Conservation (phyloP, 1,284 basidiomycete species). For the Amylostereum areolatum region DNA sequence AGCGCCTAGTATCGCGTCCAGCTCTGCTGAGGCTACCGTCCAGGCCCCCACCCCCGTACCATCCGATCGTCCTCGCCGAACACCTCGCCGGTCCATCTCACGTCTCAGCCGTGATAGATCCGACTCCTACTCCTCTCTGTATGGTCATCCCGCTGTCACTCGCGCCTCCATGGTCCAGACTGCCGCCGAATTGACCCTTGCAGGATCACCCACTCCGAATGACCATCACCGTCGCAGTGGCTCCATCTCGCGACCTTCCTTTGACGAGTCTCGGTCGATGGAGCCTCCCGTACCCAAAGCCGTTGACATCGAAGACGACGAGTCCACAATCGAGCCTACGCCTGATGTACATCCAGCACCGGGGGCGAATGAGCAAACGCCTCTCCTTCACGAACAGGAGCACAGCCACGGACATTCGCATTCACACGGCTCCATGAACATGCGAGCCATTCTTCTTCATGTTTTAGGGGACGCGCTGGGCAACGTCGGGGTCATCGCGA, state of each 20-base stretch:
- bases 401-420: conserved; percentile 51
- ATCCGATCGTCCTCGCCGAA: conserved; percentile 6
- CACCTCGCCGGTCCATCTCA: background rate
- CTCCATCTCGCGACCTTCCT: conserved; percentile 21
- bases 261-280: conserved; percentile 4
- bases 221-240: conserved; percentile 23
- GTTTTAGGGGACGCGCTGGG: conserved; percentile 96
- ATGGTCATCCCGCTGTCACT: conserved; percentile 80
- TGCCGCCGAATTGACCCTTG: conserved; percentile 73
- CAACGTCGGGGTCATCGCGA: conserved; percentile 95
- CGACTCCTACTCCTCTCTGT: conserved; percentile 59
- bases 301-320: background rate
- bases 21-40: conserved; percentile 12
- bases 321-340: background rate
- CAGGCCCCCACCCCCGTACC: conserved; percentile 14
- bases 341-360: background rate
- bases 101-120: conserved; percentile 31
- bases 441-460: conserved; percentile 91
- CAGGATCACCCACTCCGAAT: conserved; percentile 43
- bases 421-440: conserved; percentile 83
- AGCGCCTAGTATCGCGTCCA: conserved; percentile 20
- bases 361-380: conserved; percentile 28
- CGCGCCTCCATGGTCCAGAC: conserved; percentile 85
- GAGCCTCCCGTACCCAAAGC: too few species aligned
- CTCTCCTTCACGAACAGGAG: conserved; percentile 27